Conservation (phyloP, 139 green algal genomes). For the Tetradesmus obliquus region DNA sequence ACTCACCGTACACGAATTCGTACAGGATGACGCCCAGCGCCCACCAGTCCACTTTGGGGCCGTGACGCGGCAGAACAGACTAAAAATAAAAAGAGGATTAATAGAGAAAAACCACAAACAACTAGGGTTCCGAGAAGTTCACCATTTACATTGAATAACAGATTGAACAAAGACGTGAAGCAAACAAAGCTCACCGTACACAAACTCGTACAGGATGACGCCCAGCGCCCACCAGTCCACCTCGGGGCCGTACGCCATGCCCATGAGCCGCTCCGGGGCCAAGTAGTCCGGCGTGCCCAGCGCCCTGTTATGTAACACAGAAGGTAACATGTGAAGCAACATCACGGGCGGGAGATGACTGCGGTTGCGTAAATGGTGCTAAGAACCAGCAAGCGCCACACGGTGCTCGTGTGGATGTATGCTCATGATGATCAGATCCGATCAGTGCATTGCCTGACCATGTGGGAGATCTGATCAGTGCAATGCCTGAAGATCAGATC, state of each 20-base stretch:
- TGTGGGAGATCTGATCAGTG: no score
- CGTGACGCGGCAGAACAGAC: constrained; percentile 58
- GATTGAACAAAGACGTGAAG: no score
- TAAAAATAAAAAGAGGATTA: no score
- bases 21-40: constrained; percentile 90
- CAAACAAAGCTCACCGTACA: constrained; percentile 61
- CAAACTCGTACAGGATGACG: constrained; percentile 91
- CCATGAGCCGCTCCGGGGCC: constrained; percentile 91
- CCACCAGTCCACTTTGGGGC: constrained; percentile 94
- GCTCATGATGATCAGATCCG: background rate
- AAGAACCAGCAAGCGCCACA: background rate
- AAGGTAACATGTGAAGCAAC: background rate
- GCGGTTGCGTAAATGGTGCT: background rate
- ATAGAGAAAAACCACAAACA: no score
- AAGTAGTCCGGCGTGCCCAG: constrained; percentile 97
- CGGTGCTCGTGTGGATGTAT: background rate
- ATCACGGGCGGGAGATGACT: background rate
- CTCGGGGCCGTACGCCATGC: constrained; percentile 77
- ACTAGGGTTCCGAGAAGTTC: no score
- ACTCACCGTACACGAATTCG: constrained; percentile 82
- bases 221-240: constrained; percentile 96
- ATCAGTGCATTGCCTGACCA: no score
- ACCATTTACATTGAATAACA: no score
- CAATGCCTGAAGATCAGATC: no score
- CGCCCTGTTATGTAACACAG: constrained; percentile 46